Base-by-base conservation (phyloP, 805 yeast species). In the Myxozyma mucilagina region DNA sequence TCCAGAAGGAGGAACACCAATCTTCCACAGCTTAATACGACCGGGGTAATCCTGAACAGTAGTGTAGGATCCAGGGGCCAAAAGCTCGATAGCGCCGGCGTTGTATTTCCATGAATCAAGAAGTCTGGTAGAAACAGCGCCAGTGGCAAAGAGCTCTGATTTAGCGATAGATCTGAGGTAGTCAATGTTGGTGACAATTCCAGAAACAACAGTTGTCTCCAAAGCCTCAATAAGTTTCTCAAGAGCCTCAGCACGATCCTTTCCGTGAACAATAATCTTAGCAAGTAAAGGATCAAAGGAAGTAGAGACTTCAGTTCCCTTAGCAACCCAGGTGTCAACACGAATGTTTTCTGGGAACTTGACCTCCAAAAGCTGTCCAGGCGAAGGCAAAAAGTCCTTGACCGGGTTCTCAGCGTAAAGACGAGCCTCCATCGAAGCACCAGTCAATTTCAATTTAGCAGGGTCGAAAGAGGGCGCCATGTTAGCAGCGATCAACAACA, bases 1-100 rank as follows among this genome's bases (percentile, higher is more conserved):
- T 49, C 99, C 99, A 44, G 97, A 90, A 7, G 98, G 98, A 31
- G 99, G 99, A 58, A 93, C 98, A 73, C 99, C 99, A 68, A 88
- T 82, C 71, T 88, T 85, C 96, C 96, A 89, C 62, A 81, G 73
- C n/a, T 90, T 87, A 57, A 80, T 79, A 78, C 99, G 86, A 55
- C 96, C 96, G 16, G 96, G 96, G 74, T 86, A 94, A 75, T 94
- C 99, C 78, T 93, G 99, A 52, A 93, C 93, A 2, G 97, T 89
- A 41, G 98, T 93, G 76, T 90, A 90, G 45, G 97, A 93, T 69
- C 99, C 99, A 1, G 98, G 97, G 47, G 84, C 76, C 36, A 87
- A 74, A 44, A 93, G 82, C 76, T 93, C 98, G 74, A 93, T 82
- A 1, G 97, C 97, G 58, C 83, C 81, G 3, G 97, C 92, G 54